Evolutionary conservation across 140 eudicot genomes (phyloP), one percentile per base, ranked within the genome.

Genomic region (Flaveria floridana): DNA sequence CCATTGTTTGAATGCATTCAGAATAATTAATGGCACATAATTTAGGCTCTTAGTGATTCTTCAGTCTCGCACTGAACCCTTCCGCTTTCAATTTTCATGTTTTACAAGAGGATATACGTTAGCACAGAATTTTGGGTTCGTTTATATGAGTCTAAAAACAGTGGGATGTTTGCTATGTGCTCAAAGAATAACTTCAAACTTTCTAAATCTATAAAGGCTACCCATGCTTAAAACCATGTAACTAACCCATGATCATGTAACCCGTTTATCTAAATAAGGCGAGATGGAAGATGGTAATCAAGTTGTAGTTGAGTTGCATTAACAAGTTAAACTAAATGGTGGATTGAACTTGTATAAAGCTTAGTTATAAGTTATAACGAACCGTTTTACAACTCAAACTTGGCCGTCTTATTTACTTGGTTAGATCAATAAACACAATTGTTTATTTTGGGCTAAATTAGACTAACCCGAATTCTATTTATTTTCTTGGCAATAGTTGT

Each of bases 11-110:
- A 68, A 80, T 80, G 72, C 80, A 69, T 68, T 63, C 37, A 11
- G 58, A 80, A 80, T 80, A 80, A 80, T 75, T 62, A 26, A 50
- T 68, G 81, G 77, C 68, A 61, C 59, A 25, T n/a, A 50, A 44
- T 46, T 71, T 62, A 71, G 81, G 78, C 67, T 71, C 1, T 10
- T 71, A n/a, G n/a, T 34, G 23, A 64, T 72, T 79, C 25, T 53
- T 72, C 34, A 41, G 3, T 41, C 28, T 65, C 1, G 61, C 70
- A 4, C 6, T 48, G 6, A 48, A 48, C n/a, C 16, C n/a, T 2
- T 47, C 0, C 13, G n/a, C 53, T 47, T 47, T 12, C n/a, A 10
- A 2, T 47, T 10, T 47, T 47, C 13, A 2, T 11, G 5, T 47
- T 13, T 47, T 13, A 13, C 3, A 12, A 47, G 53, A 30, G 37